These are phyloP conservation scores for Silene vulgaris DNA, from an alignment of 179 eudicot species.

Conservation along the genomic window DNA sequence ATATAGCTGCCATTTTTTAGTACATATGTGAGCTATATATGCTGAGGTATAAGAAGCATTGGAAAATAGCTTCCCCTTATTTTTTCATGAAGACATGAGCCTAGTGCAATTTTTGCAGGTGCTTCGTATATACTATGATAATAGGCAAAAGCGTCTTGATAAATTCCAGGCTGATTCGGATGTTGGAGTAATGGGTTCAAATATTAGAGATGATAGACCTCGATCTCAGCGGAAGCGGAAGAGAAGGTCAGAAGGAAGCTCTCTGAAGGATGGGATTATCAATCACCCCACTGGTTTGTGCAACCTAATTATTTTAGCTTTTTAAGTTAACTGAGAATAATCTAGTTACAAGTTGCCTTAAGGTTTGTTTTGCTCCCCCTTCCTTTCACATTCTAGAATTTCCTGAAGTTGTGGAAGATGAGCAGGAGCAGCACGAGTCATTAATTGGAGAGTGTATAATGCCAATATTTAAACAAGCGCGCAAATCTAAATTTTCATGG, in stretches of 20 bases:
- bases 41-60: conserved; percentile 6
- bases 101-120: conserved; percentile 49
- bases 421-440: conserved; percentile 34
- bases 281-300: conserved; percentile 30
- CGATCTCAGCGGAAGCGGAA: conserved; percentile 49
- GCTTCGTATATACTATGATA: conserved; percentile 81
- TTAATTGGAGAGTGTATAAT: conserved; percentile 41
- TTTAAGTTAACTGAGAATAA: background rate
- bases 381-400: conserved; percentile 27
- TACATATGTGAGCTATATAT: background rate
- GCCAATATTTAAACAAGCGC: conserved; percentile 47
- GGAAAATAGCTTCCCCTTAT: background rate
- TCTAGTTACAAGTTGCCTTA: conserved; percentile 20
- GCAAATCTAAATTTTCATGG: conserved; percentile 60
- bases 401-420: conserved; percentile 30
- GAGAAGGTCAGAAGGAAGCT: conserved; percentile 35
- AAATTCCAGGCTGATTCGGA: conserved; percentile 40
- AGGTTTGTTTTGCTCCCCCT: conserved; percentile 20
- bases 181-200: conserved; percentile 33
- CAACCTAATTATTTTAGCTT: conserved; percentile 6
- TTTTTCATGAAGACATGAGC: background rate
- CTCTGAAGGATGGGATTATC: conserved; percentile 30
- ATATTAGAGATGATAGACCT: conserved; percentile 26
- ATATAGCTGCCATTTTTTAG: conserved; percentile 8
- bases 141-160: conserved; percentile 45